Percentiles rank a stretch among this genome's conserved stretches.
Conservation (phyloP, 1,139 yeast genomes). For the Kodamaea ohmeri region DNA sequence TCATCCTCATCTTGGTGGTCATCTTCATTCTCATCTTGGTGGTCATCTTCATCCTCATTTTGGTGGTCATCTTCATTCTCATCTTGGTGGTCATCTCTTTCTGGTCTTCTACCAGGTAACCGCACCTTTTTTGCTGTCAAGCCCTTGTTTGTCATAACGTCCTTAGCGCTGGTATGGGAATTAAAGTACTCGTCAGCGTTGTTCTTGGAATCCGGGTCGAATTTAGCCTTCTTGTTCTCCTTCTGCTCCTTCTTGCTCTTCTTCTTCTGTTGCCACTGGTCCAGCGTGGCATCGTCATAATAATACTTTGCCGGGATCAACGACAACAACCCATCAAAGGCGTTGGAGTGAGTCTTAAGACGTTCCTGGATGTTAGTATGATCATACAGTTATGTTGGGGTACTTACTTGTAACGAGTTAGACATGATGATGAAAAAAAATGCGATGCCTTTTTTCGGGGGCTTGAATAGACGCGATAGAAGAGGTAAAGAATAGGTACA, state of each 20-base stretch:
- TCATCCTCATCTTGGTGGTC: slow-evolving; percentile 13
- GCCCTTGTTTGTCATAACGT: slow-evolving; percentile 57
- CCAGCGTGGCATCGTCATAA: slow-evolving; percentile 72
- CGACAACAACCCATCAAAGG: slow-evolving; percentile 87
- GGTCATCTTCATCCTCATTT: slow-evolving; percentile 5
- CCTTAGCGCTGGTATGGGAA: slow-evolving; percentile 59
- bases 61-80: slow-evolving; percentile 16
- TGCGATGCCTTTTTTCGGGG: too few species aligned
- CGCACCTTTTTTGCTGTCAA: slow-evolving; percentile 56
- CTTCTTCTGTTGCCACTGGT: slow-evolving; percentile 89
- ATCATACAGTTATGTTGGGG: neutral
- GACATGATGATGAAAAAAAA: slow-evolving; percentile 29
- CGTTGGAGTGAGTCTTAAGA: slow-evolving; percentile 76
- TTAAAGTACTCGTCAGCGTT: slow-evolving; percentile 43
- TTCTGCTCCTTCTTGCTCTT: slow-evolving; percentile 64
- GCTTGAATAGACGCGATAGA: too few species aligned
- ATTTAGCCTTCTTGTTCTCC: slow-evolving; percentile 63
- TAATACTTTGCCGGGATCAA: slow-evolving; percentile 92
- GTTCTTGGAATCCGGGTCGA: slow-evolving; percentile 63
- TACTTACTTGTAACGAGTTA: slow-evolving; percentile 53
- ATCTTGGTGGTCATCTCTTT: slow-evolving; percentile 9
- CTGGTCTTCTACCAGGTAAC: slow-evolving; percentile 39
- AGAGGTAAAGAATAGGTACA: too few species aligned
- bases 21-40: slow-evolving; percentile 12
- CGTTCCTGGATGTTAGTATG: slow-evolving; percentile 59